phyloP scores from a whole-genome alignment of 2,329 filamentous ascomycete genomes.

The Hysterium pulicare region DNA sequence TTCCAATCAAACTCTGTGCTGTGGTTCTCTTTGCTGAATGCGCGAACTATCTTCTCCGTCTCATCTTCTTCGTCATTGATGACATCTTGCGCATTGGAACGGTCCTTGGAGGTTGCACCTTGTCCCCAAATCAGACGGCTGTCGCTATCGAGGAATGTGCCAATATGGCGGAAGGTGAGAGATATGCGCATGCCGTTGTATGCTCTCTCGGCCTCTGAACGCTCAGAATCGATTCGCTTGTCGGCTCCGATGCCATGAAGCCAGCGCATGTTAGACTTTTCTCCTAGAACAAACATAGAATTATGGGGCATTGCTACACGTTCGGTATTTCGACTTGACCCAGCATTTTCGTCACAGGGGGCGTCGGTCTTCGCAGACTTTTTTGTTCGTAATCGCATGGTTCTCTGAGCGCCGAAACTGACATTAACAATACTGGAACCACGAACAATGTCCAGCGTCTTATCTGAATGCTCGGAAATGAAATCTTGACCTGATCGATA shows the following conservation, averaged over 20 bases:
- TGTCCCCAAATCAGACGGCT: slow-evolving; percentile 81
- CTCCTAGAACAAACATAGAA: slow-evolving; percentile 79
- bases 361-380: slow-evolving; percentile 40
- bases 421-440: slow-evolving; percentile 87
- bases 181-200: slow-evolving; percentile 78
- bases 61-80: slow-evolving; percentile 67
- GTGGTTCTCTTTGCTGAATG: slow-evolving; percentile 85
- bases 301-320: slow-evolving; percentile 80
- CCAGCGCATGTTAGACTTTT: slow-evolving; percentile 80
- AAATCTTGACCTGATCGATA: slow-evolving; percentile 88
- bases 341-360: slow-evolving; percentile 24
- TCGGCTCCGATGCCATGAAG: slow-evolving; percentile 90
- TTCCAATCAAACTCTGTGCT: slow-evolving; percentile 69
- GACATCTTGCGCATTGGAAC: slow-evolving; percentile 58
- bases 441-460: slow-evolving; percentile 84
- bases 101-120: slow-evolving; percentile 70
- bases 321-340: slow-evolving; percentile 53
- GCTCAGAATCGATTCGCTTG: slow-evolving; percentile 67
- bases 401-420: slow-evolving; percentile 86
- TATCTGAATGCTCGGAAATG: slow-evolving; percentile 96
- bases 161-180: slow-evolving; percentile 85
- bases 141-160: slow-evolving; percentile 72
- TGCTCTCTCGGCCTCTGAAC: slow-evolving; percentile 66
- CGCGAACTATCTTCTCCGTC: slow-evolving; percentile 66
- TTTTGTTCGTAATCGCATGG: slow-evolving; percentile 86